These are phyloP conservation scores for Cyclospora cayetanensis DNA, from an alignment of 169 alveolate species.

Conservation along the genomic window DNA sequence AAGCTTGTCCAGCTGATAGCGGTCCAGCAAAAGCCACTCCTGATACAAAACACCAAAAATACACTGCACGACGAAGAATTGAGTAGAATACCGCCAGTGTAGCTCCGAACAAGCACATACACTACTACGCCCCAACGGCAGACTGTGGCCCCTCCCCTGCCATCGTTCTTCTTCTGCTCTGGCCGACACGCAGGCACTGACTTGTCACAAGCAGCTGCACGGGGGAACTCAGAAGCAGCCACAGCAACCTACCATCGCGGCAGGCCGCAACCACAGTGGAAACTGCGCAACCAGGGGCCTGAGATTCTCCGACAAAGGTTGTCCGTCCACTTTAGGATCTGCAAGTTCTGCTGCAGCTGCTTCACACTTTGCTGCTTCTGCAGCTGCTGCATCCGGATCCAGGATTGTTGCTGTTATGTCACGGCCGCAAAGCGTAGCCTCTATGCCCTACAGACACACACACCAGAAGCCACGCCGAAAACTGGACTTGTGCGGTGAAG, in stretches of 20 bases:
- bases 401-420: slow-evolving; percentile 64
- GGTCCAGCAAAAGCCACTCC: slow-evolving; percentile 67
- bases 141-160: no score
- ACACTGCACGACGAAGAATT: slow-evolving; percentile 61
- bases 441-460: slow-evolving; percentile 24
- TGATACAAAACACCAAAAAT: neutral
- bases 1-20: slow-evolving; percentile 66
- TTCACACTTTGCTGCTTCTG: slow-evolving; percentile 65
- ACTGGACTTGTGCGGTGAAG: no score
- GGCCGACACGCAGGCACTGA: no score
- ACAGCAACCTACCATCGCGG: slow-evolving; percentile 59
- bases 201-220: no score
- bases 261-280: slow-evolving; percentile 59
- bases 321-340: slow-evolving; percentile 61
- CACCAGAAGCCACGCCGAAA: neutral
- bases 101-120: neutral
- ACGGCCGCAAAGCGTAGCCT: slow-evolving; percentile 67
- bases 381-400: slow-evolving; percentile 66
- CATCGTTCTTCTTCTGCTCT: no score
- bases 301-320: slow-evolving; percentile 57
- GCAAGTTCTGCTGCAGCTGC: slow-evolving; percentile 60
- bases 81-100: neutral
- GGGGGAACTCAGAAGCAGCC: slow-evolving; percentile 4
- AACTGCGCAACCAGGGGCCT: slow-evolving; percentile 65
- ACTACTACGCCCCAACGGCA: neutral